Conservation (phyloP, 768 basidiomycete species). For the Mycena amicta region DNA sequence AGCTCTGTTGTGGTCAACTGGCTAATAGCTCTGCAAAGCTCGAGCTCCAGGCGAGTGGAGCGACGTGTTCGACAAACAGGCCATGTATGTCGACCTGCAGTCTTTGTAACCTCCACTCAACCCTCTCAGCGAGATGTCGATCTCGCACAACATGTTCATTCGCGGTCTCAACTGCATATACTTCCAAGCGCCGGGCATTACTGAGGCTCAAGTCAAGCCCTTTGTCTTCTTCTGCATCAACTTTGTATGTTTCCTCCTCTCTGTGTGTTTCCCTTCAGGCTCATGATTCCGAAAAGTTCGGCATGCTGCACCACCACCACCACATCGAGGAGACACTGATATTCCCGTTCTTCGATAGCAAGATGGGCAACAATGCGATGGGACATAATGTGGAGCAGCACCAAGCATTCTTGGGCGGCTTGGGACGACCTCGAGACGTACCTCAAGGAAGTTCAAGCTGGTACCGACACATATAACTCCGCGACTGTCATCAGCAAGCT, state of each 20-base stretch:
- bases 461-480: conserved; percentile 7
- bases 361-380: conserved; percentile 19
- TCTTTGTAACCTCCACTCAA: background rate
- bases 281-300: background rate
- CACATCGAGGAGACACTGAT: conserved; percentile 24
- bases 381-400: conserved; percentile 25
- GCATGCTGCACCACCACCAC: conserved; percentile 25
- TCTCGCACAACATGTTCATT: conserved; percentile 29
- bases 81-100: conserved; percentile 3
- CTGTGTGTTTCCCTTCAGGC: background rate
- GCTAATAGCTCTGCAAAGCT: background rate
- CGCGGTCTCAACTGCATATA: conserved; percentile 27
- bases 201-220: conserved; percentile 18
- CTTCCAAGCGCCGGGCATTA: conserved; percentile 14
- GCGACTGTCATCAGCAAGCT: conserved; percentile 5
- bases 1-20: background rate
- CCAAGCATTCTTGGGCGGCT: conserved; percentile 14
- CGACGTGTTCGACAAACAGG: conserved; percentile 15
- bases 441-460: conserved; percentile 8
- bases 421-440: conserved; percentile 21
- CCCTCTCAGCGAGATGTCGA: conserved; percentile 23
- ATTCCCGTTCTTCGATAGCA: conserved; percentile 24
- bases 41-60: conserved; percentile 14
- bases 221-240: conserved; percentile 23
- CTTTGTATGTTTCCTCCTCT: background rate